Base-by-base conservation (phyloP, 1,139 yeast species). In the Eremothecium gossypii region DNA sequence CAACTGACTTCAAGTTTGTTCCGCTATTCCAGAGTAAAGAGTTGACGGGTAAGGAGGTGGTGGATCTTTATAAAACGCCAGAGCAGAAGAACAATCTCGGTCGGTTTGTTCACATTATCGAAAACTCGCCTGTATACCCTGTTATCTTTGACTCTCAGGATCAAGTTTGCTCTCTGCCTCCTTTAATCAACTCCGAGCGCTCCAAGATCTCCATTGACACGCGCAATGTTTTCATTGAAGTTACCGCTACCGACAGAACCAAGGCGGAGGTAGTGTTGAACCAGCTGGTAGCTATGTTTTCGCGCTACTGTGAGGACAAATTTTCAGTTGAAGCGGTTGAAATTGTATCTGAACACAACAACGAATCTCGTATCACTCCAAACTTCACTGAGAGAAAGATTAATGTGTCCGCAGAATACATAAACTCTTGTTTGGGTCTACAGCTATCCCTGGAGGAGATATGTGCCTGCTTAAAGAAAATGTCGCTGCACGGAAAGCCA, bases 201-300 rank as follows among this genome's bases (percentile, higher is more conserved):
- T 83, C 96, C 44, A 93, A 93, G 68, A 86, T 93, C 56, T 73
- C 93, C 28, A 66, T 87, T 51, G 73, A 85, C 49, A 89, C 98
- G 47, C 79, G 70, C 56, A 87, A 93, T 57, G 84, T 93, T 48
- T 86, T 91, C 67, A 79, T 93, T 55, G 99, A 93, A 53, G 77
- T 87, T 45, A 89, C 98, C 29, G 99, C 95, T 53, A 86, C 96
- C 42, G 99, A 93, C 65, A 83, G 70, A 65, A 87, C 97, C 49
- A 89, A 91, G 67, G 80, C 87, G 42, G 96, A 86, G 59, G 74
- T 87, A 58, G 97, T 91, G 46, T 76, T 91, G 50, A 84, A 89
- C 67, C 94, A 84, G 63, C 66, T 93, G 56, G 94, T 87, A 42
- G 94, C 98, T 48, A 89, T 91, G 97, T 91, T 93, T 64, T 79